Evolutionary conservation across 202 grass and related monocot species (phyloP).

Genomic region (Saccharum hybrid): DNA sequence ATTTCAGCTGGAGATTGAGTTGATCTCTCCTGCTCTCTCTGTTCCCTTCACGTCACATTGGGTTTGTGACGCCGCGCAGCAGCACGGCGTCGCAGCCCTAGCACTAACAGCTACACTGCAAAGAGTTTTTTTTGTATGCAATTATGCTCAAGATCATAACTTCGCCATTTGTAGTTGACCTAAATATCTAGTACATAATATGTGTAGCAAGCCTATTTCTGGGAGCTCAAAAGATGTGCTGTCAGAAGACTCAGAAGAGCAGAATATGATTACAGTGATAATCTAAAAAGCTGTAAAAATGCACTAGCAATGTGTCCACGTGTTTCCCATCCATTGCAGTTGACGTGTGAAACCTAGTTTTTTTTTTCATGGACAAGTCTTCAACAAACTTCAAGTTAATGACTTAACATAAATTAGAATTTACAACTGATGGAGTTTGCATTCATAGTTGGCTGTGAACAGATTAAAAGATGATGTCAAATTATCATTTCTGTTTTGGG

Average conservation of each 20-base stretch:
- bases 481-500: too few relatives aligned
- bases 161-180: neutral
- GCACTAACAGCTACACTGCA: neutral
- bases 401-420: neutral
- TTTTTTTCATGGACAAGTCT: slow-evolving; percentile 9
- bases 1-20: too few relatives aligned
- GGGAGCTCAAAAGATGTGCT: neutral
- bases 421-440: neutral
- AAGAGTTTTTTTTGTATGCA: neutral
- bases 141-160: neutral
- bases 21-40: too few relatives aligned
- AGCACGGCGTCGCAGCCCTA: too few relatives aligned
- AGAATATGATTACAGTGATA: neutral
- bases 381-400: neutral
- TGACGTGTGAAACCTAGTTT: neutral
- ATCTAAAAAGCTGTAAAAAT: neutral
- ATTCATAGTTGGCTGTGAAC: neutral
- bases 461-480: too few relatives aligned
- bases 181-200: neutral
- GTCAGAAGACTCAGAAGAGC: neutral
- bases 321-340: slow-evolving; percentile 13
- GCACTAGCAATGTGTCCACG: neutral
- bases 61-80: too few relatives aligned
- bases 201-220: neutral
- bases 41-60: too few relatives aligned